Conservation (phyloP, 352 stramenopile genomes). For the Globisporangium megalacanthum region DNA sequence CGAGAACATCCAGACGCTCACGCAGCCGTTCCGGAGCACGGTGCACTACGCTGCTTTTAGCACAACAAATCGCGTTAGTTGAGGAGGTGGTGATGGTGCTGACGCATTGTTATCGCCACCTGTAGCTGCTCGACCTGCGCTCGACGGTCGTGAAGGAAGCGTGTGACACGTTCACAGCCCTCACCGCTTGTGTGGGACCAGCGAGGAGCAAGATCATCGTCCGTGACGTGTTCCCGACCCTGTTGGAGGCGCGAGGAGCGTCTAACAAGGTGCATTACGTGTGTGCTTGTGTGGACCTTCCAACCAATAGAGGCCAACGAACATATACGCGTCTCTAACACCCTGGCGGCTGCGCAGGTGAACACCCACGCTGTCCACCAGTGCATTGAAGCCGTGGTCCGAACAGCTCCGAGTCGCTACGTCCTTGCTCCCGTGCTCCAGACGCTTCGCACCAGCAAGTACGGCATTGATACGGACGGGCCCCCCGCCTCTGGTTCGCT, state of each 20-base stretch:
- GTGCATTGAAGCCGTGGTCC: conserved; percentile 50
- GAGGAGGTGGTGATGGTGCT: background rate
- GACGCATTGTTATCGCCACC: background rate
- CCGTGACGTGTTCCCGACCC: conserved; percentile 55
- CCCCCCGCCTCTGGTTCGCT: too few species aligned
- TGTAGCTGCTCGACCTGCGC: conserved; percentile 39
- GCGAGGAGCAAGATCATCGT: conserved; percentile 46
- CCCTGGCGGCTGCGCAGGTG: conserved; percentile 15
- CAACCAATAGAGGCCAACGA: too few species aligned
- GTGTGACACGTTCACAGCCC: conserved; percentile 38
- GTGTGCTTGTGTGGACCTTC: too few species aligned
- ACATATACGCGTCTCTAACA: too few species aligned
- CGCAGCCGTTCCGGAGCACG: conserved; percentile 51
- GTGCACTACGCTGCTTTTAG: conserved; percentile 12
- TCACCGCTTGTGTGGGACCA: conserved; percentile 29
- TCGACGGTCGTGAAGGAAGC: conserved; percentile 60
- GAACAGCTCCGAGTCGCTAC: conserved; percentile 34
- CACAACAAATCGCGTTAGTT: background rate
- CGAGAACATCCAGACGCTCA: conserved; percentile 50
- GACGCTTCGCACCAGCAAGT: conserved; percentile 48
- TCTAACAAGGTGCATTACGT: conserved; percentile 44
- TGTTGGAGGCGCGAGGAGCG: conserved; percentile 41
- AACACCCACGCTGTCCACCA: conserved; percentile 43
- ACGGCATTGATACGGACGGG: conserved; percentile 4
- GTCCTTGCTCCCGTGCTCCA: conserved; percentile 42